These are phyloP conservation scores for Neostapfia colusana DNA, from an alignment of 176 grass and related monocot genomes.

Conservation along the genomic window DNA sequence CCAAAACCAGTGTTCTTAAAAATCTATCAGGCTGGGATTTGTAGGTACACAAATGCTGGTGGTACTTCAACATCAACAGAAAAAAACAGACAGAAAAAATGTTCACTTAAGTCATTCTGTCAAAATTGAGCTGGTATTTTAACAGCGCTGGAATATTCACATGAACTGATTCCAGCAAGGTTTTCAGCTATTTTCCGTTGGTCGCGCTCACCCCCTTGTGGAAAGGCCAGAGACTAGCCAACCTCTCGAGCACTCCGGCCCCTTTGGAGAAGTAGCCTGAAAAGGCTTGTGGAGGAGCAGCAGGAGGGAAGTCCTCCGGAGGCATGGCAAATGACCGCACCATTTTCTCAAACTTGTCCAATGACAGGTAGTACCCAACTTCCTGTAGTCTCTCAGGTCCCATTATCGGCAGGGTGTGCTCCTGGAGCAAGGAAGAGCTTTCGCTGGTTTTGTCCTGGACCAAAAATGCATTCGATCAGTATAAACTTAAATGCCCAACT, in stretches of 20 bases:
- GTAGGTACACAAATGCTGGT: not conserved
- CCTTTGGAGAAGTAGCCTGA: constrained; percentile 79
- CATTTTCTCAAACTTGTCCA: constrained; percentile 98
- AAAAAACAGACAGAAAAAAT: no score
- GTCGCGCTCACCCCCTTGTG: constrained; percentile 35
- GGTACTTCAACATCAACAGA: no score
- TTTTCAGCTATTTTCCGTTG: constrained; percentile 39
- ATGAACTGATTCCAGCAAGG: constrained; percentile 15
- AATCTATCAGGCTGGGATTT: no score
- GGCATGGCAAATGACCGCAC: constrained; percentile 94
- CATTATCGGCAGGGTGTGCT: constrained; percentile 95
- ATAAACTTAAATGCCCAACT: not conserved
- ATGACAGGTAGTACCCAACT: constrained; percentile 63
- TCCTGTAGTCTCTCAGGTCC: constrained; percentile 96
- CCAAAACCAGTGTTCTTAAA: no score
- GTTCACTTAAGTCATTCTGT: no score
- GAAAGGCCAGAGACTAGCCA: constrained; percentile 91
- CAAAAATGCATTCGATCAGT: constrained; percentile 25
- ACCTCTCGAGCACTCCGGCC: constrained; percentile 64
- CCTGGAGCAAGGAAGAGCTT: constrained; percentile 73
- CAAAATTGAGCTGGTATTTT: constrained; percentile 40
- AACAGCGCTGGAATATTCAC: constrained; percentile 34
- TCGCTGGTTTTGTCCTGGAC: constrained; percentile 69
- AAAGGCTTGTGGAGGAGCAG: constrained; percentile 61
- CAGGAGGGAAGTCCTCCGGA: constrained; percentile 84